Base-by-base conservation (phyloP, 2,329 filamentous ascomycete genomes). In the Clarireedia monteithiana region DNA sequence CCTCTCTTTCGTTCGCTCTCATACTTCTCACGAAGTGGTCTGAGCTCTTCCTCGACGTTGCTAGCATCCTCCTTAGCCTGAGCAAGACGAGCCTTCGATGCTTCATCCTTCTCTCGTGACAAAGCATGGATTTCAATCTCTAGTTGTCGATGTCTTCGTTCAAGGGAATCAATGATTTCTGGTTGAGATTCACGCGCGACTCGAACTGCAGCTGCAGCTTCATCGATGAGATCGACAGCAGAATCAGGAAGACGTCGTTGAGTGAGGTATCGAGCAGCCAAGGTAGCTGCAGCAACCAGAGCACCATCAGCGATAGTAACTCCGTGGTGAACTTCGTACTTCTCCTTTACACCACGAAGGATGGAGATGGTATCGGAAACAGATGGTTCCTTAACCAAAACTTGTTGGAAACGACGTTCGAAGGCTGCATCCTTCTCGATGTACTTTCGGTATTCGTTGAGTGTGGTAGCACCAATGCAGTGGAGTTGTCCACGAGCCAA, bases 351-450 rank as follows among this genome's bases (percentile, higher is more conserved):
- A 69, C 94, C 94, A 78, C 94, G 89, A n/a, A 99, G 85, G 67
- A 99, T 99, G 23, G 94, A 99, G 60, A 99, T 83, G 14, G 94
- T 97, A 74, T 99, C 94, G 1, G 83, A 72, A 49, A 97, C 85
- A 5, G 83, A 80, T 2, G 94, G 94, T 70, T 99, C 94, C 75
- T 96, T 96, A 71, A 97, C 92, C 46, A 99, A 74, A 40, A 99
- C 94, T 73, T 99, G 94, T 72, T 99, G 94, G 80, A 99, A 99
- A 72, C 94, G 89, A 73, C 94, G 89, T 74, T 99, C 94, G 70
- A 99, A 99, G 48, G 94, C 94, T 47, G 90, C 88, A 67, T 99
- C 94, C 74, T 99, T 99, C 72, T 99, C 94, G 61, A 99, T 96
- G 73, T 99, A 97, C 73, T 99, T 99, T 68, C 94, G 84, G 74